These are phyloP conservation scores for Penicillium crystallinum DNA, from an alignment of 495 filamentous ascomycete species.

Conservation along the genomic window DNA sequence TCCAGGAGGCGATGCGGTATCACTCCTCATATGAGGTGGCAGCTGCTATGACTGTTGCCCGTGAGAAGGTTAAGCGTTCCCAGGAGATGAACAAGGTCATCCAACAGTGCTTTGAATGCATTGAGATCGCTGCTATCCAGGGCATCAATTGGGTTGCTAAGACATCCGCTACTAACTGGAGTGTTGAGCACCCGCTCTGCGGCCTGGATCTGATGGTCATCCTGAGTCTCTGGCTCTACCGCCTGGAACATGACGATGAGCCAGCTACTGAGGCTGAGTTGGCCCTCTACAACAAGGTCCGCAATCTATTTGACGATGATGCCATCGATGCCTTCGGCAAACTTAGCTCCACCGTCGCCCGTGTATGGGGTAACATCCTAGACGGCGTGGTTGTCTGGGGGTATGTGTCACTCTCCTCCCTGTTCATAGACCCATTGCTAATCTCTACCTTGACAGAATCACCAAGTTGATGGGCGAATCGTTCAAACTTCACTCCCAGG, in stretches of 20 bases:
- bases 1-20: slow-evolving; percentile 95
- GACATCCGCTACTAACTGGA: slow-evolving; percentile 97
- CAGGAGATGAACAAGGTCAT: slow-evolving; percentile 98
- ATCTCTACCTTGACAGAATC: slow-evolving; percentile 64
- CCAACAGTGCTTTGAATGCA: slow-evolving; percentile 95
- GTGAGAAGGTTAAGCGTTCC: slow-evolving; percentile 88
- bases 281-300: slow-evolving; percentile 92
- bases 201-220: slow-evolving; percentile 98
- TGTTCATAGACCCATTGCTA: slow-evolving; percentile 31
- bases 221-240: slow-evolving; percentile 95
- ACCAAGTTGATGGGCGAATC: slow-evolving; percentile 97
- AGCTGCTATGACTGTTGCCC: slow-evolving; percentile 88
- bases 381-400: slow-evolving; percentile 99
- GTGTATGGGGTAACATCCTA: slow-evolving; percentile 96
- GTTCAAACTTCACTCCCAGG: slow-evolving; percentile 94
- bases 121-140: slow-evolving; percentile 90
- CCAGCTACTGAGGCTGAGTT: slow-evolving; percentile 85
- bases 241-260: slow-evolving; percentile 98
- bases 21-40: slow-evolving; percentile 97
- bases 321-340: slow-evolving; percentile 76
- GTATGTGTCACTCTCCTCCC: slow-evolving; percentile 45
- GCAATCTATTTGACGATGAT: slow-evolving; percentile 85
- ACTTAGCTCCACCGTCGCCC: slow-evolving; percentile 87
- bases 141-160: slow-evolving; percentile 97
- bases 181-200: slow-evolving; percentile 94